Evolutionary conservation across 2,329 filamentous ascomycete species (phyloP).

Genomic region (Bipolaris victoriae): DNA sequence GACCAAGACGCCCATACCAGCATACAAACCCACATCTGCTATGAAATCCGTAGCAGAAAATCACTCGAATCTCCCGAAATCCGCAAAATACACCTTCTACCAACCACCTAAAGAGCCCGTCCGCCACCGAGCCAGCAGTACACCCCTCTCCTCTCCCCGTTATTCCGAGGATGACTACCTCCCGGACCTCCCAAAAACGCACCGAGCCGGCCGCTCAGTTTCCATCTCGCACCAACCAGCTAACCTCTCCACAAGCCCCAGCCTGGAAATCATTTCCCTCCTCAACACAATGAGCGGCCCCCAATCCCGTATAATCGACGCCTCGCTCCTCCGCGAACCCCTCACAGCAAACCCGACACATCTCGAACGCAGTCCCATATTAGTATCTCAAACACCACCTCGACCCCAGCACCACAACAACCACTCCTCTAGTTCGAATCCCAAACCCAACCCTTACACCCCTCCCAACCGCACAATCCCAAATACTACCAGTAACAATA

Average conservation of each 20-base stretch:
- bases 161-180: background rate
- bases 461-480: no score
- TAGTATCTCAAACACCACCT: background rate
- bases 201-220: background rate
- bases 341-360: background rate
- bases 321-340: constrained; percentile 17
- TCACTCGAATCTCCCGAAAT: background rate
- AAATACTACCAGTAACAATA: no score
- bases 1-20: constrained; percentile 1
- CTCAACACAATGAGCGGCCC: constrained; percentile 16
- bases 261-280: constrained; percentile 28
- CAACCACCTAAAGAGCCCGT: constrained; percentile 5
- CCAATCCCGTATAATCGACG: constrained; percentile 20
- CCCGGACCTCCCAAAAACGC: background rate
- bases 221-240: background rate
- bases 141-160: constrained; percentile 1
- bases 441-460: no score
- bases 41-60: background rate
- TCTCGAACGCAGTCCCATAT: background rate
- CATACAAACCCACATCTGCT: background rate
- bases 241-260: constrained; percentile 8
- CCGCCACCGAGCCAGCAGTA: constrained; percentile 7
- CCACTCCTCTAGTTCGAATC: no score
- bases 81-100: constrained; percentile 10
- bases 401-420: background rate